phyloP scores from a whole-genome alignment of 1,139 yeast genomes.

The Geotrichum histeridarum region DNA sequence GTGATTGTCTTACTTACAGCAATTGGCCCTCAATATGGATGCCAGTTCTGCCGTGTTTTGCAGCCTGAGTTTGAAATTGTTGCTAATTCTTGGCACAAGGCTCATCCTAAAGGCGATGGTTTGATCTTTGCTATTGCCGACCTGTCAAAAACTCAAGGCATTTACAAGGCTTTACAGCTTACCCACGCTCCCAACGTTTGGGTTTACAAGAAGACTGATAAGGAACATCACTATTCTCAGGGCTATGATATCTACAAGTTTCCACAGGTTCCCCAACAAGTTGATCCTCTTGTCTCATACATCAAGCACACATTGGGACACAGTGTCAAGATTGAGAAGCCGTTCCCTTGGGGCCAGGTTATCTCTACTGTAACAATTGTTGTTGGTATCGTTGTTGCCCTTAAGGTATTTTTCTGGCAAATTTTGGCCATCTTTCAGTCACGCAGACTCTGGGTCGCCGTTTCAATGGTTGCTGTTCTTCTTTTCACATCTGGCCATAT shows the following conservation, averaged over 20 bases:
- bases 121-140: slow-evolving; percentile 74
- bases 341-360: slow-evolving; percentile 51
- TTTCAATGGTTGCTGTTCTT: slow-evolving; percentile 55
- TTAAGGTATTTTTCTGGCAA: slow-evolving; percentile 31
- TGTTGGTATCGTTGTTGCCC: slow-evolving; percentile 22
- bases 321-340: slow-evolving; percentile 48
- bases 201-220: slow-evolving; percentile 56
- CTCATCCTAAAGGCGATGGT: slow-evolving; percentile 44
- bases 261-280: slow-evolving; percentile 53
- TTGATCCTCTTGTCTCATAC: slow-evolving; percentile 37
- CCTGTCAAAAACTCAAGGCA: slow-evolving; percentile 51
- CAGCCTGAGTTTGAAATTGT: slow-evolving; percentile 61
- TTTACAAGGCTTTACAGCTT: slow-evolving; percentile 51
- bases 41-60: slow-evolving; percentile 67
- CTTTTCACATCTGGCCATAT: slow-evolving; percentile 85
- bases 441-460: slow-evolving; percentile 61
- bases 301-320: slow-evolving; percentile 43
- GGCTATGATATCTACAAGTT: slow-evolving; percentile 46
- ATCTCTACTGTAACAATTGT: slow-evolving; percentile 43
- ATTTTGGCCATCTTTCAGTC: slow-evolving; percentile 37
- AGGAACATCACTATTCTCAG: slow-evolving; percentile 30
- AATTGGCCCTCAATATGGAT: slow-evolving; percentile 64
- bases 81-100: slow-evolving; percentile 54
- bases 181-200: slow-evolving; percentile 76
- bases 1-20: slow-evolving; percentile 69